Base-by-base conservation (phyloP, 257 asterid genomes). In the Ilex asprella region DNA sequence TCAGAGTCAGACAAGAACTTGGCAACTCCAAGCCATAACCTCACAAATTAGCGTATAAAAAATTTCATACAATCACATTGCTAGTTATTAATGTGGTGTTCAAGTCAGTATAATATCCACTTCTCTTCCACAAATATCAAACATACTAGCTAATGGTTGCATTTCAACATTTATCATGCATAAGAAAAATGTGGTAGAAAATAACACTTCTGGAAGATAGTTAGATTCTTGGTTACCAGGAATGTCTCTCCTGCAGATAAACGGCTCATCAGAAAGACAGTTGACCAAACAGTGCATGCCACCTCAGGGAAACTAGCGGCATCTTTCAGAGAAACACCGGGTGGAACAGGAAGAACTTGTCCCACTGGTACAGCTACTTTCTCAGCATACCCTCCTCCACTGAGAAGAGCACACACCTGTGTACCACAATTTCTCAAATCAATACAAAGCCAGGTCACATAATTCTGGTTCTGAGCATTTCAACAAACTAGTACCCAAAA, bases 321-420 rank as follows among this genome's bases (percentile, higher is more conserved):
- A 51, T 93, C 99, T 68, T 83, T 78, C 82, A 93, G 71, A 53
- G 96, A 86, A 76, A 93, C 77, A 31, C 89, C 89, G n/a, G 84
- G 67, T 41, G 99, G 99, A 59, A 93, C 75, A 7, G 97, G 96
- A 63, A 93, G 90, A 66, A 89, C 94, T 72, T 87, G 96, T 54
- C 82, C 94, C 9, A 85, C 84, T 5, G 89, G 84, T 67, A 84
- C 97, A 53, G 87, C 88, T 54, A 89, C 89, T 77, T 89, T 93
- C 88, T 89, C 97, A 0, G 99, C 96, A 54, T 93, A 93, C 16
- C 99, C 99, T 31, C 97, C 99, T 68, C 97, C 99, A 31, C 94
- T 89, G 51, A 93, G 27, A 58, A 93, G 94, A 71, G 97, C 95
- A 66, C 99, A 89, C 15, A 93, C 97, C 97, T 93, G 66, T 32